Base-by-base conservation (phyloP, 2,329 filamentous ascomycete species). In the Fusarium euwallaceae region DNA sequence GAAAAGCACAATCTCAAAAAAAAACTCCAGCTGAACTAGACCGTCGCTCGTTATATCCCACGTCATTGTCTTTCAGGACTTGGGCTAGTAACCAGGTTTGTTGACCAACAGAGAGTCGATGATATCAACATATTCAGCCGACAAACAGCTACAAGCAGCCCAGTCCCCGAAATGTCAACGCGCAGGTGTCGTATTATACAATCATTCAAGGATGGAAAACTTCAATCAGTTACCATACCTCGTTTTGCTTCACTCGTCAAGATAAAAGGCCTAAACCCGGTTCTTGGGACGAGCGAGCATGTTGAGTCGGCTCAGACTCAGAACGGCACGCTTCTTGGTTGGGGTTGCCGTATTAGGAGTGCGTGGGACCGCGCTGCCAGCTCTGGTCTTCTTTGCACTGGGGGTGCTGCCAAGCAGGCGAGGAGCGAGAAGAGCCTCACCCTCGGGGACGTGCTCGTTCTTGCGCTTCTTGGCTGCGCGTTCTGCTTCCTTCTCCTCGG, bases 251-350 rank as follows among this genome's bases (percentile, higher is more conserved):
- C 55, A 39, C 39, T 36, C 58, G 22, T 72, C 61, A 53, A 64
- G 43, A 22, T 29, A 39, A 64, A 29, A 62, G 43, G 37, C n/a
- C 58, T 82, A 89, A 69, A 82, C 87, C 67, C 90, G 86, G 72
- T 86, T 81, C 84, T 92, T 92, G 2, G 90, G 90, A 53, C 86
- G 86, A 56, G 91, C 87, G 27, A 92, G 86, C 87, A 90, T 89
- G 77, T 91, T 89, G 65, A 92, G 84, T 69, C 91, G 86, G 79
- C 88, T 91, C 69, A 91, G 79, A 73, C 86, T 92, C 66, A 92
- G 80, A 27, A 87, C 84, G 7, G 78, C 76, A 69, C 82, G 85
- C 83, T 89, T 91, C 84, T 89, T 90, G 61, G 81, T 82, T 5
- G 89, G 86, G 64, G 85, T 89, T 3, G 76, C 77, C 14, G 81